A percentile compares a stretch with the other conserved stretches of the same genome.
Evolutionary conservation across 176 grass and related monocot genomes (phyloP).

Genomic region (Tuctoria greenei): DNA sequence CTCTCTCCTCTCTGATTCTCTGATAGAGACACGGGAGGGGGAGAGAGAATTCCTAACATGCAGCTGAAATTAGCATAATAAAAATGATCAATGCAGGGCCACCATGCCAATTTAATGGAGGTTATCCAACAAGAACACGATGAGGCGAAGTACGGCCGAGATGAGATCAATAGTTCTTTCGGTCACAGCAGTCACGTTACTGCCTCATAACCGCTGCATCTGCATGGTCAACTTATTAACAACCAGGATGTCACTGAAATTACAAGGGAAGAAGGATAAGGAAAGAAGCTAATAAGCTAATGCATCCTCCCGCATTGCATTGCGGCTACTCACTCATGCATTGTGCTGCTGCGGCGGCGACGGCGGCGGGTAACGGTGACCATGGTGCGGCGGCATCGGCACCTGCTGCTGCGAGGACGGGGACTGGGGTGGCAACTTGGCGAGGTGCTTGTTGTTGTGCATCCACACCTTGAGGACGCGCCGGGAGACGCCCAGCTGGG

Average conservation of each 20-base stretch:
- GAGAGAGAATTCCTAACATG: background rate
- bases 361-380: background rate
- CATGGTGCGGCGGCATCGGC: background rate
- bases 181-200: conserved; percentile 33
- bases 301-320: conserved; percentile 42
- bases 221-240: conserved; percentile 39
- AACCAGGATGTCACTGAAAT: conserved; percentile 38
- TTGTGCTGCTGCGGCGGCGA: conserved; percentile 30
- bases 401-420: background rate
- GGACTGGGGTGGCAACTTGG: conserved; percentile 29
- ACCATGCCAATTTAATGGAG: conserved; percentile 34
- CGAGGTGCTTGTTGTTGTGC: conserved; percentile 96
- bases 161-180: conserved; percentile 19
- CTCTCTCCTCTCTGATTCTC: too few relatives aligned
- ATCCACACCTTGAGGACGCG: conserved; percentile 99
- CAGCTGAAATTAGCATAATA: background rate
- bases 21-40: too few relatives aligned
- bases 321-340: conserved; percentile 26
- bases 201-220: conserved; percentile 38
- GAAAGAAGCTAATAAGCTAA: conserved; percentile 40
- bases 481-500: conserved; percentile 61
- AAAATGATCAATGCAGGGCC: conserved; percentile 25
- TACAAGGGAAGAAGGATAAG: conserved; percentile 22
- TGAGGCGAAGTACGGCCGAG: background rate
- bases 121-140: conserved; percentile 32